Base-by-base conservation (phyloP, 2,329 filamentous ascomycete species). In the Aureobasidium mangrovei region DNA sequence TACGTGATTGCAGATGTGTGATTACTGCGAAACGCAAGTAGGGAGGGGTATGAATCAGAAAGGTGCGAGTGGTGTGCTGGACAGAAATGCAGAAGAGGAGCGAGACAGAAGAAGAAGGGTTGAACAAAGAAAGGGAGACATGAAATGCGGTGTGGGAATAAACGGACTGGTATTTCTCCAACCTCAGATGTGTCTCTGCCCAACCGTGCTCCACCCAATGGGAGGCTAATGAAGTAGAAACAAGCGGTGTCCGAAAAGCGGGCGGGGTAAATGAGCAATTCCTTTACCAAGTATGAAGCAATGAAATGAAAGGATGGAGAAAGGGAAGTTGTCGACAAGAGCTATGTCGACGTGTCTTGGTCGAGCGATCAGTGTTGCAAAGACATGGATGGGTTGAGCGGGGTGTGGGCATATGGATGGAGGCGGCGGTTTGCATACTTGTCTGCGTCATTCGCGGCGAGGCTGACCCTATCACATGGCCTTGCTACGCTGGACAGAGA, bases 1-100 rank as follows among this genome's bases (percentile, higher is more conserved):
- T 75, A 76, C 74, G 62, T 75, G 67, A 52, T 64, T 70, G 66
- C 72, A 76, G 57, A 64, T 63, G 43, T 73, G 68, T 54, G 72
- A 69, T 58, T 72, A 63, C 28, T 69, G 72, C 63, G 74, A 75
- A 42, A 73, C 69, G 41, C 67, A 66, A 42, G 69, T 63, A 55
- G 70, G 69, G 60, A 70, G 73, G 32, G 67, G 61, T 29, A 74
- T 64, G 46, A 51, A 24, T 8, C 38, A 43, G 26, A 26, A 31
- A 36, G 40, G 71, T 71, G 42, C 32, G 39, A 42, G 43, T 39
- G 28, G 28, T n/a, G 4, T 12, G 40, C 28, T n/a, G 26, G 31
- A 35, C 38, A 47, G 42, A 29, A 41, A 40, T 39, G 36, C 35
- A 44, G 35, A 18, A 38, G 36, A n/a, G 29, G n/a, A 9, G 28